Evolutionary conservation across 352 stramenopile genomes (phyloP).

Genomic region (Saprolegnia parasitica): DNA sequence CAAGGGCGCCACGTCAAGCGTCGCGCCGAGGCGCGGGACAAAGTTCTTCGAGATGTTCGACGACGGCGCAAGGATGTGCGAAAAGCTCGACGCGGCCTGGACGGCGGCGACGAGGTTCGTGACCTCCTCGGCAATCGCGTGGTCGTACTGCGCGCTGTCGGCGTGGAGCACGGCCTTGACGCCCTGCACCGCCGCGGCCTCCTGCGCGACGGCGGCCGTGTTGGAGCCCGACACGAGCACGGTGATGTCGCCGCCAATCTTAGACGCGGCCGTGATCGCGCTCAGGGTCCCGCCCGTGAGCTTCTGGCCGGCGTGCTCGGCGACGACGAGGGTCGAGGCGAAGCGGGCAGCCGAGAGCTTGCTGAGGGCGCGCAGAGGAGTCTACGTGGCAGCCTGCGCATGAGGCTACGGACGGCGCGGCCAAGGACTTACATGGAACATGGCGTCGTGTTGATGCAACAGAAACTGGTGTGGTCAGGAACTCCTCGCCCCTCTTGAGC

Average conservation of each 20-base stretch:
- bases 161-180: conserved; percentile 81
- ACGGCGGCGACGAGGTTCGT: conserved; percentile 65
- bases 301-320: conserved; percentile 76
- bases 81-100: conserved; percentile 66
- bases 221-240: conserved; percentile 70
- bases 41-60: conserved; percentile 98
- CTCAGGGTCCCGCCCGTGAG: conserved; percentile 72
- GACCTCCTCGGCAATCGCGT: conserved; percentile 84
- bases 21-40: conserved; percentile 91
- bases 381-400: conserved; percentile 19
- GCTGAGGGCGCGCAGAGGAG: conserved; percentile 22
- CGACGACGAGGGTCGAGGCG: conserved; percentile 82
- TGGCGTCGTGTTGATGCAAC: conserved; percentile 5
- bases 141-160: conserved; percentile 82
- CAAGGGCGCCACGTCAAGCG: conserved; percentile 93
- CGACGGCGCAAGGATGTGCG: conserved; percentile 91
- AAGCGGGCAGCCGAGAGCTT: conserved; percentile 28
- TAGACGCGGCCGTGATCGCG: conserved; percentile 78
- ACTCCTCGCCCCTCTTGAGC: not conserved
- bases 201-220: conserved; percentile 46
- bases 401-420: not conserved
- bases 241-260: conserved; percentile 80
- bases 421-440: conserved; percentile 11
- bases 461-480: conserved; percentile 18
- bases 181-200: conserved; percentile 71